Percentiles rank a stretch among this genome's conserved stretches.
These are phyloP conservation scores for Betula pendula DNA, from an alignment of 306 rosid genomes.

Conservation along the genomic window DNA sequence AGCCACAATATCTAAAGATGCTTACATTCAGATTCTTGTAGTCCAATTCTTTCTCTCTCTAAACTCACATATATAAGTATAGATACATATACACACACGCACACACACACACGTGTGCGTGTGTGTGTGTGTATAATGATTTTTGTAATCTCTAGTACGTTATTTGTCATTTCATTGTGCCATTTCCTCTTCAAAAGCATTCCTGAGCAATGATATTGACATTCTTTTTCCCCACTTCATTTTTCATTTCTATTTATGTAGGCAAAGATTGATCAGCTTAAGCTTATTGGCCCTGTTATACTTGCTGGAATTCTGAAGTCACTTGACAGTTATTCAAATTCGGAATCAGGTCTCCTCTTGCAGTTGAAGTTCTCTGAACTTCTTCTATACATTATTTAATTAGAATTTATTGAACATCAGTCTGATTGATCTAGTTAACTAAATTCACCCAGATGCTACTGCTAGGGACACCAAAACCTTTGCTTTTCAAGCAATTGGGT, in stretches of 20 bases:
- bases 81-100: too few relatives aligned
- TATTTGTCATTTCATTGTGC: neutral
- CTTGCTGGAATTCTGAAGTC: slow-evolving; percentile 89
- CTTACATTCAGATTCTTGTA: neutral
- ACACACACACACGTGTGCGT: too few relatives aligned
- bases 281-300: slow-evolving; percentile 91
- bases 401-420: slow-evolving; percentile 8
- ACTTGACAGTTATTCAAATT: slow-evolving; percentile 71
- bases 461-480: slow-evolving; percentile 75
- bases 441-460: slow-evolving; percentile 60
- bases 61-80: too few relatives aligned
- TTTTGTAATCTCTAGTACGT: neutral
- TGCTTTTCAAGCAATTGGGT: slow-evolving; percentile 92
- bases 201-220: neutral
- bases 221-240: slow-evolving; percentile 16
- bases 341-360: slow-evolving; percentile 62
- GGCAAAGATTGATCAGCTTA: slow-evolving; percentile 85
- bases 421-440: slow-evolving; percentile 26
- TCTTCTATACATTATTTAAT: slow-evolving; percentile 17
- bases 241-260: slow-evolving; percentile 45
- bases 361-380: slow-evolving; percentile 12
- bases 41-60: neutral
- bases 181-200: neutral
- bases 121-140: too few relatives aligned
- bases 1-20: too few relatives aligned